These are phyloP conservation scores for Dryas drummondii DNA, from an alignment of 306 rosid genomes.

Conservation along the genomic window DNA sequence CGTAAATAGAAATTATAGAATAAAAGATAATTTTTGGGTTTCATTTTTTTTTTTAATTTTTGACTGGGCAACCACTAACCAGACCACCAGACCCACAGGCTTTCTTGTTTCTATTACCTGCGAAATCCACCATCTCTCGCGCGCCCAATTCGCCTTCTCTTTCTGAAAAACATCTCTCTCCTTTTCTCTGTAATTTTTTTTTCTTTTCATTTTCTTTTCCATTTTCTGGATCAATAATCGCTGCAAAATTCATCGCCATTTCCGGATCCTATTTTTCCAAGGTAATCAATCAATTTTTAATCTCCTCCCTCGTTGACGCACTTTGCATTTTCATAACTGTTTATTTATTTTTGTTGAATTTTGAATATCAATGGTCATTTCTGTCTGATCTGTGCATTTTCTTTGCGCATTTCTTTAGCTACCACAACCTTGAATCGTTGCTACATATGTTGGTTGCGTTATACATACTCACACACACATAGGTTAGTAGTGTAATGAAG, in stretches of 20 bases:
- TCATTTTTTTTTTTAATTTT: slow-evolving; percentile 25
- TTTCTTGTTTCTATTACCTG: slow-evolving; percentile 22
- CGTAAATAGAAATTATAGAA: background rate
- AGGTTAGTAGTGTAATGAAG: slow-evolving; percentile 2
- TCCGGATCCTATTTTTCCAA: slow-evolving; percentile 3
- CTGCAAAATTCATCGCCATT: slow-evolving; percentile 5
- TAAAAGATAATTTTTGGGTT: background rate
- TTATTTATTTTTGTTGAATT: background rate
- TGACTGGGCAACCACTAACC: slow-evolving; percentile 41
- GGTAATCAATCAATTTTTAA: slow-evolving; percentile 4
- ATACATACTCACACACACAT: background rate
- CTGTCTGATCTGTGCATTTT: slow-evolving; percentile 24
- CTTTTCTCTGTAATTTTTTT: slow-evolving; percentile 18
- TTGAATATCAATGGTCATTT: background rate
- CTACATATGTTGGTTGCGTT: background rate
- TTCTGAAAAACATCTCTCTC: slow-evolving; percentile 26
- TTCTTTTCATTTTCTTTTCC: slow-evolving; percentile 21
- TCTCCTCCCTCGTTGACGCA: background rate
- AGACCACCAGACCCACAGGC: slow-evolving; percentile 14
- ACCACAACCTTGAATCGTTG: background rate
- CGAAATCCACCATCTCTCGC: slow-evolving; percentile 48
- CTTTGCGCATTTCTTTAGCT: background rate
- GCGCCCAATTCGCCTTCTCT: slow-evolving; percentile 62
- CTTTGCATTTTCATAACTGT: background rate
- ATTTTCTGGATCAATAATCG: slow-evolving; percentile 13